Percentiles rank a stretch among this genome's conserved stretches.
These are phyloP conservation scores for Sarocladiaceae sp. DNA, from an alignment of 2,329 filamentous ascomycete genomes.

Conservation along the genomic window DNA sequence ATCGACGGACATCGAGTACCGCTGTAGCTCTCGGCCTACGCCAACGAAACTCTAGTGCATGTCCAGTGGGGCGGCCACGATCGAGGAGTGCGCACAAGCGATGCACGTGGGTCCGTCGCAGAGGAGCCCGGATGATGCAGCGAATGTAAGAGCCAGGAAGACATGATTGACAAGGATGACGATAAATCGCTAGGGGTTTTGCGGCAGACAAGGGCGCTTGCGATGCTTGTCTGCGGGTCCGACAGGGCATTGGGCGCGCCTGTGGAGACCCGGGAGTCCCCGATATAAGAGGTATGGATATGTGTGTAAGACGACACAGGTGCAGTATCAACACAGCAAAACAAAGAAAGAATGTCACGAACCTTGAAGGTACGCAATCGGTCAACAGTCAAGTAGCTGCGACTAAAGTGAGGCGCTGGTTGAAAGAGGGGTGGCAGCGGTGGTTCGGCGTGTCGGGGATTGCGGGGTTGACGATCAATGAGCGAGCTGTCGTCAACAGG, in stretches of 20 bases:
- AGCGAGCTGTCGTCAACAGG: background rate
- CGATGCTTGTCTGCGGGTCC: conserved; percentile 7
- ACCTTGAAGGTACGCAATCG: background rate
- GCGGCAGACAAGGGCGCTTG: conserved; percentile 4
- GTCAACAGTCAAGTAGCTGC: background rate
- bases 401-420: background rate
- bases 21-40: background rate
- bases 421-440: background rate
- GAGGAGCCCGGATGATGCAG: background rate
- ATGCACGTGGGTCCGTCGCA: conserved; percentile 1
- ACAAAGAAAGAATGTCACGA: background rate
- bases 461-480: conserved; percentile 5
- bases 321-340: background rate
- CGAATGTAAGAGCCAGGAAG: background rate
- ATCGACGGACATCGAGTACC: conserved; percentile 8
- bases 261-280: conserved; percentile 2
- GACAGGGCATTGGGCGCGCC: background rate
- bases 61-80: background rate
- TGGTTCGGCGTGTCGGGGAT: conserved; percentile 3
- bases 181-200: background rate
- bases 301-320: background rate
- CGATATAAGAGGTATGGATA: conserved; percentile 2
- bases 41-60: background rate
- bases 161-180: background rate
- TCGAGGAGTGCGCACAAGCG: background rate